Base-by-base conservation (phyloP, 768 basidiomycete genomes). In the Calocera viscosa region DNA sequence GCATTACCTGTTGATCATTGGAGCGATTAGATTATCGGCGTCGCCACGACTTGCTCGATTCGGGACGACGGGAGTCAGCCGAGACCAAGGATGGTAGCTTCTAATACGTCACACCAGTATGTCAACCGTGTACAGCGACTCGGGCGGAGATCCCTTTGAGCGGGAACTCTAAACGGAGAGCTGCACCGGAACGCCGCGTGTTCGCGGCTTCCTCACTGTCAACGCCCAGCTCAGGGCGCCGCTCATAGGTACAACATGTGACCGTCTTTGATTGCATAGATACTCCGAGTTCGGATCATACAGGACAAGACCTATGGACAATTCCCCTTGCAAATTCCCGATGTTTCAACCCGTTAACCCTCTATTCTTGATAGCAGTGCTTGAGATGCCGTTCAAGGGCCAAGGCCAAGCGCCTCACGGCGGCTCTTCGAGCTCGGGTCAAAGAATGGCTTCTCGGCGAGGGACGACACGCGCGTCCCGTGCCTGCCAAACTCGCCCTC, bases 381-480 rank as follows among this genome's bases (percentile, higher is more conserved):
- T 38, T 5, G 35, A 38, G 7, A 38, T 38, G 35, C 30, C 22
- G 53, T 26, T 60, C 53, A 60, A 60, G 53, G 53, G 7, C 53
- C 53, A 32, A 60, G 53, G 16, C 53, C 53, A 19, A 60, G 53
- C 30, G 69, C 72, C 65, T 74, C 68, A 1, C 70, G 67, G 16
- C 70, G 67, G 34, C 65, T 64, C 65, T 70, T 70, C 1, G 73
- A 70, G 14, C 70, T 68, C 22, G 70, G 69, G 43, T 72, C 70
- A 65, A 70, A 72, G 66, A 64, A 73, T 2, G 72, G 72, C 65
- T 72, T 72, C 69, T 74, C 73, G 8, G 72, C 73, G 19, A 74
- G 67, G 17, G 73, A 74, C 7, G 71, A 72, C n/a, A 73, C 73
- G 64, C 73, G 65, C 1, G 72, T 73, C 11, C 72, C 72, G 34